Base-by-base conservation (phyloP, 192 early-diverging fungal genomes). In the Piromyces sp. region DNA sequence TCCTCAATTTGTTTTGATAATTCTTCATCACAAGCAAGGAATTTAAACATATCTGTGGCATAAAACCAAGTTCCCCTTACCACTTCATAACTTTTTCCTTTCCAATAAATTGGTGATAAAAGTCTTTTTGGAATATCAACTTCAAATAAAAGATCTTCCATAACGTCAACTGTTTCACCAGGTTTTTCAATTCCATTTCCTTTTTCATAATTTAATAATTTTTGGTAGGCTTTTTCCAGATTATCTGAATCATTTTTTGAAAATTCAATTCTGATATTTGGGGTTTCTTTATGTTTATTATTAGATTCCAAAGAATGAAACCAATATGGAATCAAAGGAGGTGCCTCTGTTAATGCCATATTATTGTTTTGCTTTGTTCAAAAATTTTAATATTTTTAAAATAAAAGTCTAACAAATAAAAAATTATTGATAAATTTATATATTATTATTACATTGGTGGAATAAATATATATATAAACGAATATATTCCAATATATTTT, bases 21-120 rank as follows among this genome's bases (percentile, higher is more conserved):
- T 80, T 93, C 95, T 79, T 93, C 94, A 80, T 95, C 93, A 85
- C 95, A 96, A 14, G 95, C 94, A 15, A 92, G 79, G 83, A 90
- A 94, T 58, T 91, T 92, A 29, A 84, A 87, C 22, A 89, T 88
- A 80, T 93, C 91, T 0, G 86, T 81, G 79, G 89, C 87, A 81
- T 91, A 86, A 86, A 96, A 96, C 95, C 95, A 96, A 0, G 93
- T 94, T 0, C 93, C 93, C 29, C 95, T 87, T 78, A 93, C 87
- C 42, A 96, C 90, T 58, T 95, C 94, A 85, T 92, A 95, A 5
- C 88, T 91, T 3, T 94, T 91, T 11, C 95, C 95, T 79, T 90
- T 85, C 95, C 95, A 96, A 84, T 95, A 96, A 3, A 93, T 89
- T 90, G 86, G 51, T n/a, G 51, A 28, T n/a, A 68, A 68, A 26